Conservation (phyloP, 2,329 filamentous ascomycete species). For the Coccinonectria pachysandricola region DNA sequence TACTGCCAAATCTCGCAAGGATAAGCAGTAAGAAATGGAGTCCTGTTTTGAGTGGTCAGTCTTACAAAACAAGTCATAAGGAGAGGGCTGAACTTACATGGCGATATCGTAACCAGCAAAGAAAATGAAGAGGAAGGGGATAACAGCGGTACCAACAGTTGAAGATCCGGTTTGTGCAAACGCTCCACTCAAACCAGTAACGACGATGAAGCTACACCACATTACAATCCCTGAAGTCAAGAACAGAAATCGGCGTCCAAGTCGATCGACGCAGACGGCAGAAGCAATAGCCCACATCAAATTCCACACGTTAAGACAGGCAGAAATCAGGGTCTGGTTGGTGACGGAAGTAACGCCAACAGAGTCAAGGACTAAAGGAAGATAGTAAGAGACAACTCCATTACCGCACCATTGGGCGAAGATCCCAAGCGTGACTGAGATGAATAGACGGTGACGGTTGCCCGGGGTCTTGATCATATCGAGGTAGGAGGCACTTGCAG, state of each 20-base stretch:
- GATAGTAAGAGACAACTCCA: conserved; percentile 27
- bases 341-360: conserved; percentile 27
- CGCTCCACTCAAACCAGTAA: conserved; percentile 29
- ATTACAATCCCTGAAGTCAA: conserved; percentile 26
- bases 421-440: conserved; percentile 16
- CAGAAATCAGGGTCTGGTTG: conserved; percentile 31
- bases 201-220: conserved; percentile 25
- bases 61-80: conserved; percentile 1
- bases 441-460: conserved; percentile 11
- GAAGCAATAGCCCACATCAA: conserved; percentile 22
- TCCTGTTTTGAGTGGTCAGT: conserved; percentile 11
- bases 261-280: conserved; percentile 29
- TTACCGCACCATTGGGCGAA: conserved; percentile 23
- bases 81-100: conserved; percentile 15
- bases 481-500: conserved; percentile 7
- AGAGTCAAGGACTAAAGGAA: conserved; percentile 27
- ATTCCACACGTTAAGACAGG: conserved; percentile 30
- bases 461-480: conserved; percentile 10
- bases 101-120: conserved; percentile 34
- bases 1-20: conserved; percentile 25
- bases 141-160: conserved; percentile 31
- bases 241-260: conserved; percentile 32
- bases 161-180: conserved; percentile 16
- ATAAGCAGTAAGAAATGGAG: conserved; percentile 35
- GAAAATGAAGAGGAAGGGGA: conserved; percentile 39